Conservation (phyloP, 31 red algal genomes). For the Bonnemaisonia californica region DNA sequence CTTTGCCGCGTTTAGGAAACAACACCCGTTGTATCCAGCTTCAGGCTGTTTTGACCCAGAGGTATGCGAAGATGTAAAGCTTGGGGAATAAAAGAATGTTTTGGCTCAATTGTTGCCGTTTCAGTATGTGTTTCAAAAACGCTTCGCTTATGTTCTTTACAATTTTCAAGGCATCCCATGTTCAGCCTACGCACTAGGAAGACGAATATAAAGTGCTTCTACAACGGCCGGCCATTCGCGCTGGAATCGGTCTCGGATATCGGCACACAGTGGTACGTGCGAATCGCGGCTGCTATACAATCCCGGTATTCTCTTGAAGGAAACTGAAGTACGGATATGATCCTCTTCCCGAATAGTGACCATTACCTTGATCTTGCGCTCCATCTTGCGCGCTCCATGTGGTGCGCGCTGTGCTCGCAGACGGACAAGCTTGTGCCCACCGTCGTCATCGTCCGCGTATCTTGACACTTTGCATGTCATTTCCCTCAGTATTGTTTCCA, state of each 20-base stretch:
- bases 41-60: background rate
- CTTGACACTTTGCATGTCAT: slow-evolving; percentile 68
- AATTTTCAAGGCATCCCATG: background rate
- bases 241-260: slow-evolving; percentile 74
- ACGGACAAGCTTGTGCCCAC: slow-evolving; percentile 7
- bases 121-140: background rate
- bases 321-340: slow-evolving; percentile 66
- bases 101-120: no score
- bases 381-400: slow-evolving; percentile 17
- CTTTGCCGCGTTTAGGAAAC: slow-evolving; percentile 7
- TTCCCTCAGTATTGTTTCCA: slow-evolving; percentile 71
- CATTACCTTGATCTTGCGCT: slow-evolving; percentile 64
- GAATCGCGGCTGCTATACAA: slow-evolving; percentile 57
- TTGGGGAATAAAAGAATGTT: no score
- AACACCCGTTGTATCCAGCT: slow-evolving; percentile 4
- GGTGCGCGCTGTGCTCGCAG: slow-evolving; percentile 26
- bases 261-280: slow-evolving; percentile 58
- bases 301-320: slow-evolving; percentile 49
- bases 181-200: slow-evolving; percentile 13
- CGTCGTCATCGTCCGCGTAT: slow-evolving; percentile 33
- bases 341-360: slow-evolving; percentile 69
- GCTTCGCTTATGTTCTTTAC: background rate
- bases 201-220: slow-evolving; percentile 71
- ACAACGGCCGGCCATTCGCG: slow-evolving; percentile 71
- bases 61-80: no score